These are phyloP conservation scores for Bimuria novae-zelandiae DNA, from an alignment of 2,329 filamentous ascomycete species.

Conservation along the genomic window DNA sequence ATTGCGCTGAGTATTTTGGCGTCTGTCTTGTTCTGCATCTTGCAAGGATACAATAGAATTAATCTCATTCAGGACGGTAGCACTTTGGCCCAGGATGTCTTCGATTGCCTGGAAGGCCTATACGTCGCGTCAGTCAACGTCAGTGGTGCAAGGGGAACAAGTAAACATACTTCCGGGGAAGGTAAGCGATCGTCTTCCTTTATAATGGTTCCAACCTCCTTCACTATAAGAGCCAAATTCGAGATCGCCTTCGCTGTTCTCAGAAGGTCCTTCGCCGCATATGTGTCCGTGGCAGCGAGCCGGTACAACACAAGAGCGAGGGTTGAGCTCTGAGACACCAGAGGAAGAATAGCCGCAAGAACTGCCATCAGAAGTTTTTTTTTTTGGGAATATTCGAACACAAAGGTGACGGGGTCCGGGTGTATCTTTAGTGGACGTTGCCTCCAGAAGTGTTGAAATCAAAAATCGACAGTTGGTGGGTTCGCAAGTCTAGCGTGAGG, in stretches of 20 bases:
- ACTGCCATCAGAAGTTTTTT: conserved; percentile 37
- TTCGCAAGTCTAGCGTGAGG: conserved; percentile 5
- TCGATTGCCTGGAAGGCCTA: conserved; percentile 42
- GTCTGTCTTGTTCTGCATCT: conserved; percentile 8
- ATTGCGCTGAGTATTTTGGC: not conserved
- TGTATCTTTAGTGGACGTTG: too few species aligned
- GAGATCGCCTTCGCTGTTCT: conserved; percentile 41
- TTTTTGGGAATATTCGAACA: too few species aligned
- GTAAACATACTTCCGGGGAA: conserved; percentile 38
- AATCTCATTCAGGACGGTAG: conserved; percentile 34
- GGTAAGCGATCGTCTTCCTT: conserved; percentile 45
- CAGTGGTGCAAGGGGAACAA: not conserved
- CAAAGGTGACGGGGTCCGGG: too few species aligned
- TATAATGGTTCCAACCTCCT: conserved; percentile 45
- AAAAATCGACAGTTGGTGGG: conserved; percentile 7
- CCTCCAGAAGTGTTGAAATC: conserved; percentile 2
- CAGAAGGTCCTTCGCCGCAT: conserved; percentile 32
- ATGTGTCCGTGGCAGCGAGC: conserved; percentile 29
- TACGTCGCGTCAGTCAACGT: conserved; percentile 14
- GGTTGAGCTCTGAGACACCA: conserved; percentile 39
- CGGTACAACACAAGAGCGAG: conserved; percentile 43
- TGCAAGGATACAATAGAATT: conserved; percentile 23
- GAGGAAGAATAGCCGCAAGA: conserved; percentile 40
- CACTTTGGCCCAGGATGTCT: conserved; percentile 40
- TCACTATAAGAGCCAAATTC: conserved; percentile 42